Evolutionary conservation across 371 early-diverging fungal species (phyloP).

Genomic region (Syncephalastrum sp.): DNA sequence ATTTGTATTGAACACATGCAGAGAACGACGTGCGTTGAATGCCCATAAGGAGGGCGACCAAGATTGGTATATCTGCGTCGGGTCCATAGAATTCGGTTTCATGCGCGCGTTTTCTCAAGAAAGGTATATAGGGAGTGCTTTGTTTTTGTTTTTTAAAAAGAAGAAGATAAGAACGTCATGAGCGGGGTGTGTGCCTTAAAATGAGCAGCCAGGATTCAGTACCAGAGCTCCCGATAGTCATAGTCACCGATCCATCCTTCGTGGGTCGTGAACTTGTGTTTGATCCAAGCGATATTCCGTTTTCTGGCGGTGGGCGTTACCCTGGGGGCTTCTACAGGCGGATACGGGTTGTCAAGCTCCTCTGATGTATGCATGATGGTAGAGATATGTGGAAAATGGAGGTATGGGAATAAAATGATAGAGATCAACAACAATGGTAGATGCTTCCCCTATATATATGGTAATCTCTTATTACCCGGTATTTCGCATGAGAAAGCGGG

Average conservation of each 20-base stretch:
- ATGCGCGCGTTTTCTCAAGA: conserved; percentile 6
- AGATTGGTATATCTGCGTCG: conserved; percentile 23
- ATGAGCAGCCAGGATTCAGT: conserved; percentile 3
- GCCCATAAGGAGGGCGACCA: conserved; percentile 30
- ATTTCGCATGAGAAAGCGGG: too few species aligned
- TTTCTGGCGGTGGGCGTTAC: too few species aligned
- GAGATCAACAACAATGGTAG: too few species aligned
- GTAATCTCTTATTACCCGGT: too few species aligned
- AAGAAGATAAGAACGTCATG: too few species aligned
- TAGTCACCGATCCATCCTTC: conserved; percentile 30
- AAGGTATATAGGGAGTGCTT: conserved; percentile 28
- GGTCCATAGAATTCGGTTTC: conserved; percentile 27
- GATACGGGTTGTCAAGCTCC: too few species aligned
- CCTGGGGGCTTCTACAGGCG: too few species aligned
- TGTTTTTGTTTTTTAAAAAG: background rate
- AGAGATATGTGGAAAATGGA: too few species aligned
- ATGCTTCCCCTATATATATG: too few species aligned
- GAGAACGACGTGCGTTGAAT: conserved; percentile 20
- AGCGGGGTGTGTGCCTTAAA: background rate
- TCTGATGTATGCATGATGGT: too few species aligned
- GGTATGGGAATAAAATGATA: too few species aligned
- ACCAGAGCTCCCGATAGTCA: conserved; percentile 29
- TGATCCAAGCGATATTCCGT: background rate
- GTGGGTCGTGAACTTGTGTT: background rate
- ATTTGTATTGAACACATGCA: background rate